Conservation (phyloP, 768 basidiomycete species). For the Panaeolus cyanescens region DNA sequence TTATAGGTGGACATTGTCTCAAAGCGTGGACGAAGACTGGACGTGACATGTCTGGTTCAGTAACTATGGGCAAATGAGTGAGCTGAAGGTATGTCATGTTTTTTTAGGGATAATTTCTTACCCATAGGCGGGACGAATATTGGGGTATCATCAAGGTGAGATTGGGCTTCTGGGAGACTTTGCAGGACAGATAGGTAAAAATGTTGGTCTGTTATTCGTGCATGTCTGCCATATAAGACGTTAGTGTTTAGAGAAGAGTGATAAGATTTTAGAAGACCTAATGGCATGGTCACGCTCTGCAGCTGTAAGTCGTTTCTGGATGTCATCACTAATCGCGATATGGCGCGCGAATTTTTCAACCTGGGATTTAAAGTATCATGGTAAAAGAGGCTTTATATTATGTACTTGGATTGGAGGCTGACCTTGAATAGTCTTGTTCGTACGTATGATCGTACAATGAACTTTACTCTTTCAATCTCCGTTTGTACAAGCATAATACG, state of each 20-base stretch:
- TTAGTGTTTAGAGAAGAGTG: not conserved
- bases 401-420: constrained; percentile 11
- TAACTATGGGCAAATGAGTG: constrained; percentile 63
- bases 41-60: constrained; percentile 71
- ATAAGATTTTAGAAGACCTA: constrained; percentile 41
- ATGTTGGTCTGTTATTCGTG: constrained; percentile 75
- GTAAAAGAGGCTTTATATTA: too few relatives aligned
- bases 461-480: constrained; percentile 93
- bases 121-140: constrained; percentile 78
- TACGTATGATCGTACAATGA: constrained; percentile 87
- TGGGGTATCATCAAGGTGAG: constrained; percentile 73
- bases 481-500: constrained; percentile 92
- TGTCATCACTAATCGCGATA: constrained; percentile 67
- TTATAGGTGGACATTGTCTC: constrained; percentile 64
- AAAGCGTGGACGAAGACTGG: constrained; percentile 86
- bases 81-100: constrained; percentile 1
- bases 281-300: constrained; percentile 83
- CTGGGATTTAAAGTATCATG: constrained; percentile 44
- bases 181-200: constrained; percentile 81
- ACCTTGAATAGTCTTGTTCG: constrained; percentile 88
- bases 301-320: constrained; percentile 79
- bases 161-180: constrained; percentile 75
- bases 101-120: too few relatives aligned
- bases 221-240: constrained; percentile 53
- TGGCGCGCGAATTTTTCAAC: constrained; percentile 87